Evolutionary conservation across 768 basidiomycete genomes (phyloP).

Genomic region (Suillus subalutaceus): DNA sequence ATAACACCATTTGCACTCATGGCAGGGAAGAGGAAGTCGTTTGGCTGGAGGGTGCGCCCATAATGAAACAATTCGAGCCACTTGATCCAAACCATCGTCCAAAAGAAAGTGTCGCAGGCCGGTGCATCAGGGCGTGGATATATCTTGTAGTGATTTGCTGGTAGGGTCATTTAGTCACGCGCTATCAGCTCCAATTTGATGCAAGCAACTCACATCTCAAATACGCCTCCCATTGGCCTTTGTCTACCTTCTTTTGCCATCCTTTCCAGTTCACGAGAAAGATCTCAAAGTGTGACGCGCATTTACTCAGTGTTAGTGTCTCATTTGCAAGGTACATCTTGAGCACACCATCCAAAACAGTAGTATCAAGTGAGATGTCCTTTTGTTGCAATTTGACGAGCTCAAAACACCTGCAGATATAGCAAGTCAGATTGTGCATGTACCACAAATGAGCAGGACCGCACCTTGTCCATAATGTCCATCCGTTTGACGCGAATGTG

Average conservation of each 20-base stretch:
- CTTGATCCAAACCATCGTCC: constrained; percentile 9
- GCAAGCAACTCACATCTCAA: constrained; percentile 14
- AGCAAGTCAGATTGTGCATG: background rate
- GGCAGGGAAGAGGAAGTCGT: constrained; percentile 27
- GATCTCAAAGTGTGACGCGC: constrained; percentile 22
- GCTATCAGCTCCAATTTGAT: background rate
- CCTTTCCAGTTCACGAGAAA: constrained; percentile 26
- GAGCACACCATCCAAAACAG: constrained; percentile 1
- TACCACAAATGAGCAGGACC: background rate
- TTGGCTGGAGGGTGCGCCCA: constrained; percentile 12
- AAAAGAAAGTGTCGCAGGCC: constrained; percentile 3
- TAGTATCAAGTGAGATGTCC: constrained; percentile 21
- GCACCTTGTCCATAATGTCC: constrained; percentile 7
- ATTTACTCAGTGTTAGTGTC: constrained; percentile 13
- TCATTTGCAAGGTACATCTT: constrained; percentile 10
- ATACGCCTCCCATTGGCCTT: constrained; percentile 23
- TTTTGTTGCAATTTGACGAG: constrained; percentile 24
- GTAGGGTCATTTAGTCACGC: background rate
- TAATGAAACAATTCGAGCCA: constrained; percentile 1
- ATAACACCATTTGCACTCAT: constrained; percentile 24
- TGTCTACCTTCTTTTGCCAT: constrained; percentile 28
- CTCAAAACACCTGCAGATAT: constrained; percentile 34
- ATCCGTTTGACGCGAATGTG: background rate
- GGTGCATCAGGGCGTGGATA: background rate
- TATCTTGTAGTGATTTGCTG: constrained; percentile 12